phyloP scores from a whole-genome alignment of 352 stramenopile genomes.

The Thraustochytrium sp. region DNA sequence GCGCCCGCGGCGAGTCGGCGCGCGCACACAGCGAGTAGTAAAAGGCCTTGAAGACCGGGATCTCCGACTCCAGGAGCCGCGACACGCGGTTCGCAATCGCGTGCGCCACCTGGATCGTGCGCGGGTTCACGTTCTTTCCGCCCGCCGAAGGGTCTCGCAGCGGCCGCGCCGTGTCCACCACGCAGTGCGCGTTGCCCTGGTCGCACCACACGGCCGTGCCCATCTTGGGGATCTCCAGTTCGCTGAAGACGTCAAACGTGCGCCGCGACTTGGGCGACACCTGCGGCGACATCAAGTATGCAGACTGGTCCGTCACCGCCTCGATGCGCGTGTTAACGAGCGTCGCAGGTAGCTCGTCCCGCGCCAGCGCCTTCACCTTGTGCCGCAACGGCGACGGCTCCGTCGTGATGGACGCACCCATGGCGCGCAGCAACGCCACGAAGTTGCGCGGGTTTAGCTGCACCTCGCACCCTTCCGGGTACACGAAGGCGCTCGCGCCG shows the following conservation, averaged over 20 bases:
- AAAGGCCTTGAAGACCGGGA: slow-evolving; percentile 17
- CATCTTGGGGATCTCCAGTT: neutral
- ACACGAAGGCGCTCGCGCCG: too few relatives aligned
- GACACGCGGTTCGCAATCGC: neutral
- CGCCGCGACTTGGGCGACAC: neutral
- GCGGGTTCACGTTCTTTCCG: slow-evolving; percentile 23
- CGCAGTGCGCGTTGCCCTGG: slow-evolving; percentile 19
- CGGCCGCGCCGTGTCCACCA: neutral
- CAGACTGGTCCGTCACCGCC: neutral
- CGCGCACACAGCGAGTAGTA: slow-evolving; percentile 21
- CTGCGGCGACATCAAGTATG: neutral
- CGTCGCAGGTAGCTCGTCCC: neutral
- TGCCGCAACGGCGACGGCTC: neutral
- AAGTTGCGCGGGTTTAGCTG: neutral
- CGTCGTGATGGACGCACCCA: neutral
- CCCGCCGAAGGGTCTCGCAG: neutral
- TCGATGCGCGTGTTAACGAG: neutral
- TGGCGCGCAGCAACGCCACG: neutral
- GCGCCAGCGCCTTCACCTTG: neutral
- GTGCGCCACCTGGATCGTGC: slow-evolving; percentile 34
- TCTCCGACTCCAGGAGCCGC: neutral
- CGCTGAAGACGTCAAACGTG: slow-evolving; percentile 24
- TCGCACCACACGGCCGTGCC: slow-evolving; percentile 13
- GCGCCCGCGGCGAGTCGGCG: neutral
- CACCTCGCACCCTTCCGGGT: neutral